A percentile compares a stretch with the other conserved stretches of the same genome.
Conservation (phyloP, 768 basidiomycete species). For the Saitozyma sp. region DNA sequence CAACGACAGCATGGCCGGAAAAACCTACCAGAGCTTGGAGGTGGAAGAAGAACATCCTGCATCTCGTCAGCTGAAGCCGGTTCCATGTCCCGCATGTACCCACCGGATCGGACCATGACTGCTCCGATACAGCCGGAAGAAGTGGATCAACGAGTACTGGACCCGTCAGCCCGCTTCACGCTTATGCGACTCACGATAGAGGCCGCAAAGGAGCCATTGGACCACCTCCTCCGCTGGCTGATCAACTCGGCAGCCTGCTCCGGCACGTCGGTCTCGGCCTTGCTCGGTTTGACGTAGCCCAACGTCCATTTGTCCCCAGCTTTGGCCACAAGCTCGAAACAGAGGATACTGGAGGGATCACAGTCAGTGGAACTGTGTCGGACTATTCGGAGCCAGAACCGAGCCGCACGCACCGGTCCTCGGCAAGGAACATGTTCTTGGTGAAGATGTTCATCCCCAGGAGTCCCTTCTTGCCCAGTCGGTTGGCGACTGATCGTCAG, state of each 20-base stretch:
- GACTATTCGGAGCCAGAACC: no score
- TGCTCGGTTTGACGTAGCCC: conserved; percentile 90
- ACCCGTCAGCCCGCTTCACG: background rate
- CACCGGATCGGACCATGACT: conserved; percentile 74
- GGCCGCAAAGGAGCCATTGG: conserved; percentile 94
- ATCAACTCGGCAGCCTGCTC: conserved; percentile 90
- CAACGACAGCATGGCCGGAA: no score
- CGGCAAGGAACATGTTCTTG: conserved; percentile 79
- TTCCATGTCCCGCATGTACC: background rate
- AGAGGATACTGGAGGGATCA: conserved; percentile 68
- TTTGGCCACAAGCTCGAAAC: conserved; percentile 95
- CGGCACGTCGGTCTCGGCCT: conserved; percentile 86
- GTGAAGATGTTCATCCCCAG: conserved; percentile 95
- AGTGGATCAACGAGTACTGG: conserved; percentile 73
- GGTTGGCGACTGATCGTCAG: conserved; percentile 65
- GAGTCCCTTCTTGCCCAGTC: conserved; percentile 88
- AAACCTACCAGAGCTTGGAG: conserved; percentile 77
- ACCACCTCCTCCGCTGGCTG: conserved; percentile 91
- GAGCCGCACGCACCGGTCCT: conserved; percentile 58
- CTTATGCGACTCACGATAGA: conserved; percentile 65
- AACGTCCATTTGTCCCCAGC: conserved; percentile 82
- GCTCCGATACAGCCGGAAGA: conserved; percentile 82
- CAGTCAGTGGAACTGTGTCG: background rate
- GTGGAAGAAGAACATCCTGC: conserved; percentile 94
- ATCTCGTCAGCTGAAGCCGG: no score